These are phyloP conservation scores for Meira nashicola DNA, from an alignment of 1,284 basidiomycete species.

Conservation along the genomic window DNA sequence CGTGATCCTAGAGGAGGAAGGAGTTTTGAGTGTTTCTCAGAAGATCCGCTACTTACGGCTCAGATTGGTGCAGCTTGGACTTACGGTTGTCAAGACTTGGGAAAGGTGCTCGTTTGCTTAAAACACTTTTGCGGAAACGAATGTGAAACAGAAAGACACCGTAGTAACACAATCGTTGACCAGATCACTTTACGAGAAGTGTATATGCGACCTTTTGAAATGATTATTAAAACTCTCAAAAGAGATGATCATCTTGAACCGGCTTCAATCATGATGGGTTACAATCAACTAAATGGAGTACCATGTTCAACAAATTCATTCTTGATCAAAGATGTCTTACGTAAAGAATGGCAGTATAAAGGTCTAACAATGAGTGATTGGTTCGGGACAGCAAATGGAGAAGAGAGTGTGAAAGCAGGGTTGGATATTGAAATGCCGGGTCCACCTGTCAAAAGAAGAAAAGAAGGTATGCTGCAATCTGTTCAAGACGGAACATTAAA, in stretches of 20 bases:
- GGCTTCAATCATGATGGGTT: slow-evolving; percentile 8
- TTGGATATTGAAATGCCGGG: slow-evolving; percentile 14
- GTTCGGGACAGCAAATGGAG: slow-evolving; percentile 1
- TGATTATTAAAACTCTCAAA: background rate
- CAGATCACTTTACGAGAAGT: background rate
- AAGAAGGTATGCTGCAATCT: background rate
- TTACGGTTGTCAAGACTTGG: background rate
- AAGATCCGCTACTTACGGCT: slow-evolving; percentile 4
- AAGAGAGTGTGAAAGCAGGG: background rate
- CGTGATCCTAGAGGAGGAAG: slow-evolving; percentile 7
- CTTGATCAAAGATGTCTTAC: slow-evolving; percentile 64
- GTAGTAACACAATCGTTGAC: background rate
- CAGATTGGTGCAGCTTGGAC: background rate
- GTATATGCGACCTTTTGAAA: slow-evolving; percentile 3
- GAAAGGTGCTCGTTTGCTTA: background rate
- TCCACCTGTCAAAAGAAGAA: background rate
- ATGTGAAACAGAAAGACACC: background rate
- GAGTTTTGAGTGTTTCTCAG: slow-evolving; percentile 9
- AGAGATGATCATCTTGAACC: too few relatives aligned
- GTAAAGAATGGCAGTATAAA: slow-evolving; percentile 69
- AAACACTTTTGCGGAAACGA: slow-evolving; percentile 12
- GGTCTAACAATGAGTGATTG: slow-evolving; percentile 60
- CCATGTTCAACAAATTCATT: slow-evolving; percentile 66
- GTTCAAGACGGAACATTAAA: too few relatives aligned
- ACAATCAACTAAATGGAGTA: slow-evolving; percentile 62